Conservation (phyloP, 306 rosid species). For the Lathyrus sativus region DNA sequence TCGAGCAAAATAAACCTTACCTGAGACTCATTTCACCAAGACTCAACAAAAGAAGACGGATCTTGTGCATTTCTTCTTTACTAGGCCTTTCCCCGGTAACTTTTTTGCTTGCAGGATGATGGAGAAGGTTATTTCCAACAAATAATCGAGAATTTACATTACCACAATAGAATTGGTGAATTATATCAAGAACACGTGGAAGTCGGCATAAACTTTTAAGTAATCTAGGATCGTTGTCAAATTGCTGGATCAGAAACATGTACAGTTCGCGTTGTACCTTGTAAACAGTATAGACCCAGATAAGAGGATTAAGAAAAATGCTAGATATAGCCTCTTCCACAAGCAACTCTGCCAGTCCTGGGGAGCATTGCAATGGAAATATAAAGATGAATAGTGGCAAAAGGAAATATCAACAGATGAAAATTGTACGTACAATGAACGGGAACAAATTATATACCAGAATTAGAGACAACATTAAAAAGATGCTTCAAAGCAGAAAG, state of each 20-base stretch:
- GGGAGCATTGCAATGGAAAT: slow-evolving; percentile 27
- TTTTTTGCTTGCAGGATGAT: slow-evolving; percentile 52
- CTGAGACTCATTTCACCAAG: slow-evolving; percentile 98
- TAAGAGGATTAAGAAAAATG: slow-evolving; percentile 88
- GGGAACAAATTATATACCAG: slow-evolving; percentile 53
- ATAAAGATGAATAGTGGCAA: slow-evolving; percentile 26
- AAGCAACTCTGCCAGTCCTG: slow-evolving; percentile 83
- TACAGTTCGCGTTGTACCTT: slow-evolving; percentile 91
- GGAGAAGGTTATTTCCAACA: slow-evolving; percentile 57
- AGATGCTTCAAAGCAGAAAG: slow-evolving; percentile 89
- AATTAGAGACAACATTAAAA: slow-evolving; percentile 70
- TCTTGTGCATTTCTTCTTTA: slow-evolving; percentile 83
- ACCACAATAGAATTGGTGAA: slow-evolving; percentile 78
- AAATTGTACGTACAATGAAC: slow-evolving; percentile 31
- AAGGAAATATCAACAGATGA: slow-evolving; percentile 33
- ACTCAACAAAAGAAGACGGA: slow-evolving; percentile 93
- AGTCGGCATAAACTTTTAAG: slow-evolving; percentile 76
- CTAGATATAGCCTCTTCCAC: slow-evolving; percentile 75
- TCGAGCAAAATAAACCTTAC: slow-evolving; percentile 46
- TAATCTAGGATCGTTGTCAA: slow-evolving; percentile 90
- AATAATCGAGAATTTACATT: slow-evolving; percentile 57
- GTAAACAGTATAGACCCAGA: slow-evolving; percentile 79
- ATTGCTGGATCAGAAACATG: slow-evolving; percentile 94
- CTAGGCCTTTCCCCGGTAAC: slow-evolving; percentile 63
- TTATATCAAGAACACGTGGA: slow-evolving; percentile 83